A percentile compares a stretch with the other conserved stretches of the same genome.
Conservation (phyloP, 345 rosid species). For the Euphorbia tirucalli region DNA sequence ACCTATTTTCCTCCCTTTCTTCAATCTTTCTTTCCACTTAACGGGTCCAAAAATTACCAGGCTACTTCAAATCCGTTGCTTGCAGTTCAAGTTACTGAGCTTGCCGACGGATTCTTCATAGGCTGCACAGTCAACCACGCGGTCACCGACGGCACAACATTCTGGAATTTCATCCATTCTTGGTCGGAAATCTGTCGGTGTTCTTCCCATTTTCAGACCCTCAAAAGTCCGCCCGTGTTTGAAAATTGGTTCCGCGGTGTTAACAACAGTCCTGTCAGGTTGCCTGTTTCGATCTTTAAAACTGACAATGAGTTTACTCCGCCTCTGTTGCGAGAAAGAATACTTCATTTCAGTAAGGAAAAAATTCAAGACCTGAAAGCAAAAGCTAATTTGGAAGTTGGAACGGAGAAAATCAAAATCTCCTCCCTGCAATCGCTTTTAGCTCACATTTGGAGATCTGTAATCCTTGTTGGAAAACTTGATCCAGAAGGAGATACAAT, state of each 20-base stretch:
- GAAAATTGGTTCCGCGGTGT: constrained; percentile 37
- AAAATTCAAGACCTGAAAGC: constrained; percentile 12
- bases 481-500: neutral
- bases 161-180: constrained; percentile 23
- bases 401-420: constrained; percentile 7
- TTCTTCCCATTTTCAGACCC: neutral
- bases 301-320: neutral
- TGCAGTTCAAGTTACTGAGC: constrained; percentile 26
- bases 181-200: constrained; percentile 22
- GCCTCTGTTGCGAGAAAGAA: neutral
- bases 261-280: constrained; percentile 24
- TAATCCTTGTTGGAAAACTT: neutral
- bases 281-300: constrained; percentile 24
- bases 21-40: constrained; percentile 41
- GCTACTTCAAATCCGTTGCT: constrained; percentile 21
- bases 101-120: constrained; percentile 21
- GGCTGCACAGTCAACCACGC: constrained; percentile 21
- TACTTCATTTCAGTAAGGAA: constrained; percentile 12
- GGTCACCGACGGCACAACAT: constrained; percentile 16
- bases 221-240: too few relatives aligned
- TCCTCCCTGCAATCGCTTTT: constrained; percentile 30
- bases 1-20: constrained; percentile 28
- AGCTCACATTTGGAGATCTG: constrained; percentile 23
- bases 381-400: constrained; percentile 7
- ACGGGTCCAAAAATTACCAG: constrained; percentile 27